A percentile compares a stretch with the other conserved stretches of the same genome.
These are phyloP conservation scores for Rhizopogon vulgaris DNA, from an alignment of 768 basidiomycete species.

Conservation along the genomic window DNA sequence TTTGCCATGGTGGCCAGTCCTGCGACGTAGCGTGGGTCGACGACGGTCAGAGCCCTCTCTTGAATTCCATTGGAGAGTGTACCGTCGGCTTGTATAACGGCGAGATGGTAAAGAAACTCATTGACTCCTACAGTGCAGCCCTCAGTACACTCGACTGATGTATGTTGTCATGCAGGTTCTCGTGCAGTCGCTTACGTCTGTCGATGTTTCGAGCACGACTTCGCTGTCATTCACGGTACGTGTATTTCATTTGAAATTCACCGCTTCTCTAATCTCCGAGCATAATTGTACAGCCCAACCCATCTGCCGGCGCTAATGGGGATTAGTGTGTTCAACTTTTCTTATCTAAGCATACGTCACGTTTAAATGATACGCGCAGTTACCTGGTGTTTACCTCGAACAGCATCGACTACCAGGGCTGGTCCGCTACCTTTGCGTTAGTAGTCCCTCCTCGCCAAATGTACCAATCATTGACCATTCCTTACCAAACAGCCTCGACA, in stretches of 20 bases:
- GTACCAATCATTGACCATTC: neutral
- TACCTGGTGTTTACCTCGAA: slow-evolving; percentile 55
- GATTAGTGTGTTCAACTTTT: slow-evolving; percentile 41
- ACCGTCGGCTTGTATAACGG: slow-evolving; percentile 56
- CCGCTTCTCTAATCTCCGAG: neutral
- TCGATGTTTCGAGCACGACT: slow-evolving; percentile 42
- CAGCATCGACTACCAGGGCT: slow-evolving; percentile 30
- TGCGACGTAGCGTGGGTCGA: slow-evolving; percentile 61
- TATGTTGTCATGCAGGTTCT: slow-evolving; percentile 34
- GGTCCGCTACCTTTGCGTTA: slow-evolving; percentile 54
- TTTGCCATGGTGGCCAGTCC: slow-evolving; percentile 46
- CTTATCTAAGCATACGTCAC: slow-evolving; percentile 4
- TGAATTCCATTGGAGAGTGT: slow-evolving; percentile 45
- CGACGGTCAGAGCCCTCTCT: slow-evolving; percentile 46
- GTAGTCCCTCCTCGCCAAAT: slow-evolving; percentile 11
- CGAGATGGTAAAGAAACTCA: slow-evolving; percentile 32
- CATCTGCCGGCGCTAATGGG: slow-evolving; percentile 48
- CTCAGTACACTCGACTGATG: slow-evolving; percentile 1
- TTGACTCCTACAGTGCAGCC: neutral
- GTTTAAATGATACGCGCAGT: slow-evolving; percentile 27
- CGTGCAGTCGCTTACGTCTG: slow-evolving; percentile 49
- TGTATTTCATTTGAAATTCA: neutral
- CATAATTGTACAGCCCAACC: slow-evolving; percentile 38
- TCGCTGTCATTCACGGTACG: slow-evolving; percentile 55
- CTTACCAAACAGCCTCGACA: slow-evolving; percentile 36